phyloP scores from a whole-genome alignment of 495 filamentous ascomycete species.

The Penicillium canescens region DNA sequence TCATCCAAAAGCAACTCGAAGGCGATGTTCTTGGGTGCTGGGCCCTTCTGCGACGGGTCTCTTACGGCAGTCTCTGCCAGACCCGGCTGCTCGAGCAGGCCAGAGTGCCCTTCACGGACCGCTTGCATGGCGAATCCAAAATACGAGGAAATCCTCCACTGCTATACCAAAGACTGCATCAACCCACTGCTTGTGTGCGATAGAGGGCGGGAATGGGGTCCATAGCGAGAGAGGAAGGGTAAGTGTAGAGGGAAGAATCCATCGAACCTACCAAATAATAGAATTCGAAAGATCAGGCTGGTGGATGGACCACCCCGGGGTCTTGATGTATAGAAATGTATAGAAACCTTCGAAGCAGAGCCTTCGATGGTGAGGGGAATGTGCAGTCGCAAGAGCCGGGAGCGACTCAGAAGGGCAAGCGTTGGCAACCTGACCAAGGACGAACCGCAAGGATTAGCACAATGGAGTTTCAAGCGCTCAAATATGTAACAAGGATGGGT shows the following conservation, averaged over 20 bases:
- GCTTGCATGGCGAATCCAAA: conserved; percentile 40
- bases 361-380: conserved; percentile 40
- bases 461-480: conserved; percentile 13
- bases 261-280: conserved; percentile 47
- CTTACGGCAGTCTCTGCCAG: conserved; percentile 30
- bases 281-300: conserved; percentile 24
- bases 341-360: conserved; percentile 31
- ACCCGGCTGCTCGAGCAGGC: conserved; percentile 39
- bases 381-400: conserved; percentile 45
- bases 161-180: conserved; percentile 41
- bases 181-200: conserved; percentile 40
- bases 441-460: conserved; percentile 28
- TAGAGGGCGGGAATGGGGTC: conserved; percentile 28
- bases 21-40: conserved; percentile 73
- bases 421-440: conserved; percentile 27
- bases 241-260: conserved; percentile 32
- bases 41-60: conserved; percentile 51
- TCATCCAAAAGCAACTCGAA: conserved; percentile 83
- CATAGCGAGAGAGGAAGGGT: conserved; percentile 27
- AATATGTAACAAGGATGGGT: conserved; percentile 22
- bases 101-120: conserved; percentile 41
- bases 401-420: conserved; percentile 35
- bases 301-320: conserved; percentile 42
- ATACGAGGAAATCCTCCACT: conserved; percentile 27
- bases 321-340: conserved; percentile 29